phyloP scores from a whole-genome alignment of 768 basidiomycete species.

The Agaricus bisporus region DNA sequence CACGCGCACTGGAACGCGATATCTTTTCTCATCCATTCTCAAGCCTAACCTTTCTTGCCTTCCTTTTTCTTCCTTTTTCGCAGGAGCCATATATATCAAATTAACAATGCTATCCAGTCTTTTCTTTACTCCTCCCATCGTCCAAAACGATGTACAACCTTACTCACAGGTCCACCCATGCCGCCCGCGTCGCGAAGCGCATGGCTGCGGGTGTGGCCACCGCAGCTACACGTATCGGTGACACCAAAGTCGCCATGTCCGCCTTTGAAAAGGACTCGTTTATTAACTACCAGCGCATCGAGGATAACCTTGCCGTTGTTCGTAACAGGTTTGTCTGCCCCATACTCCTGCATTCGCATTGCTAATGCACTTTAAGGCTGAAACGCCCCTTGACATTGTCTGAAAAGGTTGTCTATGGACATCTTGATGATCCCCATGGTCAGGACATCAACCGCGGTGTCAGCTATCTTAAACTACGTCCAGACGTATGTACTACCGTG shows the following conservation, averaged over 20 bases:
- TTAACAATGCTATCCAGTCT: no score
- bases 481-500: constrained; percentile 66
- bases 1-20: no score
- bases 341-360: background rate
- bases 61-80: no score
- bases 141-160: constrained; percentile 57
- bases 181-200: constrained; percentile 45
- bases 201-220: constrained; percentile 74
- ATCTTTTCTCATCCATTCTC: no score
- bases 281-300: constrained; percentile 96
- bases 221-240: constrained; percentile 72
- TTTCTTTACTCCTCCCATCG: constrained; percentile 23
- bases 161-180: constrained; percentile 46
- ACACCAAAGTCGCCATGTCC: constrained; percentile 88
- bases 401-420: constrained; percentile 97
- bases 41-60: no score
- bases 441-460: constrained; percentile 89
- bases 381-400: constrained; percentile 88
- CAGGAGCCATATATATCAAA: no score
- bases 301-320: constrained; percentile 90
- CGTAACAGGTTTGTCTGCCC: constrained; percentile 59
- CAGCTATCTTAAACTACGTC: constrained; percentile 96
- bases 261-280: constrained; percentile 75
- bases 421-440: constrained; percentile 89
- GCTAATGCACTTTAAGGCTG: constrained; percentile 44